A percentile compares a stretch with the other conserved stretches of the same genome.
These are phyloP conservation scores for Verticillium tricorpus DNA, from an alignment of 2,329 filamentous ascomycete species.

Conservation along the genomic window DNA sequence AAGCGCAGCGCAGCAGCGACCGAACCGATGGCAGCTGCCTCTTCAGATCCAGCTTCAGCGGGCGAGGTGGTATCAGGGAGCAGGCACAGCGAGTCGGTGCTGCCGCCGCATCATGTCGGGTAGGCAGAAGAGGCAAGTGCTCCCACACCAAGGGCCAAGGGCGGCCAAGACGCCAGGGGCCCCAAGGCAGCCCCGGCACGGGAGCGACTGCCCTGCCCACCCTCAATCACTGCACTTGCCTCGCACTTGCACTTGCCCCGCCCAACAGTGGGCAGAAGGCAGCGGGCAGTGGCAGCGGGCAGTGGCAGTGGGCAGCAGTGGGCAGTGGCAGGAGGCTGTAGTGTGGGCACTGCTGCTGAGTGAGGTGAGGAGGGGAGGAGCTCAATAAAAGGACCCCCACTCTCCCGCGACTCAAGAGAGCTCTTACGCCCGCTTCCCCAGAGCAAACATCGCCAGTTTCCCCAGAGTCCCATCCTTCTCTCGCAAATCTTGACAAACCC, in stretches of 20 bases:
- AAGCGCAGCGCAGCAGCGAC: neutral
- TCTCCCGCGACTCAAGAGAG: slow-evolving; percentile 3
- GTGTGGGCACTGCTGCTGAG: neutral
- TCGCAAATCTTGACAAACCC: neutral
- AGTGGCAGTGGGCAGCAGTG: neutral
- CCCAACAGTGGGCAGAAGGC: too few relatives aligned
- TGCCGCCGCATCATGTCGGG: neutral
- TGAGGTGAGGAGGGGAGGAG: neutral
- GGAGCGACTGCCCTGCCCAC: neutral
- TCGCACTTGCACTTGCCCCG: too few relatives aligned
- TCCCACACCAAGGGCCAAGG: neutral
- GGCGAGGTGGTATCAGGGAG: neutral
- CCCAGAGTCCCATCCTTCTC: slow-evolving; percentile 2
- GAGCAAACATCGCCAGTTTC: slow-evolving; percentile 1
- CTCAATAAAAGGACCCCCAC: slow-evolving; percentile 4
- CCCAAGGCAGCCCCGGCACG: neutral
- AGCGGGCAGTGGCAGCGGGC: too few relatives aligned
- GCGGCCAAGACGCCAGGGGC: neutral
- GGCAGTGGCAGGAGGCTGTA: neutral
- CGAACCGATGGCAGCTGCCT: neutral
- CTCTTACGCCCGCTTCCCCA: slow-evolving; percentile 3
- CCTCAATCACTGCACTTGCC: too few relatives aligned
- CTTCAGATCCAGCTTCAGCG: neutral
- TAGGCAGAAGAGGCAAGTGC: neutral
- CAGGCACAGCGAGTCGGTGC: neutral